Evolutionary conservation across 2,329 filamentous ascomycete genomes (phyloP), one percentile per base, ranked within the genome.

Genomic region (Fusarium avenaceum): DNA sequence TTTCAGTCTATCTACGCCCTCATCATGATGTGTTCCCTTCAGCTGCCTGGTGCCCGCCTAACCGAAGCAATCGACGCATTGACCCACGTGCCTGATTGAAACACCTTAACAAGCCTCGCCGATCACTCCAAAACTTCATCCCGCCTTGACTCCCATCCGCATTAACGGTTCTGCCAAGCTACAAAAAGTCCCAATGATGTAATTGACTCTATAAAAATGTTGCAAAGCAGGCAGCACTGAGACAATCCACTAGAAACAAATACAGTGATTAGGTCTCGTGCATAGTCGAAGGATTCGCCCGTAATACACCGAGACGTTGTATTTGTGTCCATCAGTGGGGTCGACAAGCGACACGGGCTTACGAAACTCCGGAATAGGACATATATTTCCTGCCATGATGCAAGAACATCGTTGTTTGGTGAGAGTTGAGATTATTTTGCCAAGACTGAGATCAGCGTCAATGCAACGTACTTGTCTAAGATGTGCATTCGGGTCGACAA

Each of bases 391-490:
- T 20, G 28, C 26, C 6, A 30, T 7, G 6, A 26, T 19, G 26
- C 17, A 20, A 7, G 22, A 15, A 13, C 8, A 14, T 28, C 15
- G 3, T 33, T 28, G 8, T 10, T 38, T 10, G 35, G 20, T 39
- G 24, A 60, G 28, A 13, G 10, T 30, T 30, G 10, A 30, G 28
- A 13, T 44, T 48, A 22, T 52, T n/a, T 6, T n/a, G 17, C 35
- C n/a, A 50, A 30, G 17, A 52, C 44, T 54, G 19, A 15, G 63
- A 64, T 64, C 61, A 47, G 11, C 61, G 14, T 22, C 13, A 4
- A 19, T 47, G n/a, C 13, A 43, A 47, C 35, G n/a, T 14, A 20
- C 28, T 24, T 20, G 33, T 20, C n/a, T 30, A n/a, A 6, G 28
- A 32, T 28, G 13, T 46, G 28, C 51, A 20, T 48, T 43, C 19